These are phyloP conservation scores for Phytophthora sansomeana DNA, from an alignment of 352 stramenopile species.

Conservation along the genomic window DNA sequence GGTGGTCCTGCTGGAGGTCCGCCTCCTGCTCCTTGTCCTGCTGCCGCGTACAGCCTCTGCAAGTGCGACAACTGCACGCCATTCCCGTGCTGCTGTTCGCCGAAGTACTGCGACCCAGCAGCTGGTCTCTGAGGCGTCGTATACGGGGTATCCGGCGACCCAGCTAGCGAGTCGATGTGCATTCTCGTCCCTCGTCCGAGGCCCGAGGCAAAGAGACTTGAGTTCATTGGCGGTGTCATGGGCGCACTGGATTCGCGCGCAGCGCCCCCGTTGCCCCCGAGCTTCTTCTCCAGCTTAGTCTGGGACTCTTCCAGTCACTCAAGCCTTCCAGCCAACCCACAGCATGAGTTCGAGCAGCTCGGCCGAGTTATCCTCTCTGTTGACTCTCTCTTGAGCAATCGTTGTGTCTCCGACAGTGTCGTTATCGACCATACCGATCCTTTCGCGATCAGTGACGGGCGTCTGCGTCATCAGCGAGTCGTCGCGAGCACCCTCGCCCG, in stretches of 20 bases:
- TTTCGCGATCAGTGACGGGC: not conserved
- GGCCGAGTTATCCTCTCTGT: not conserved
- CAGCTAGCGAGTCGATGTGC: not conserved
- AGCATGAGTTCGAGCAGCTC: not conserved
- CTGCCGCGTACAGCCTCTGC: too few species aligned
- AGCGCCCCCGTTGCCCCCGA: not conserved
- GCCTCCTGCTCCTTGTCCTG: too few species aligned
- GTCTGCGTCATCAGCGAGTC: too few species aligned
- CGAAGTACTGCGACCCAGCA: too few species aligned
- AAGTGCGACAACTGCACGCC: too few species aligned
- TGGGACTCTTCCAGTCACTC: not conserved
- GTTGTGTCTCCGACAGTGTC: not conserved
- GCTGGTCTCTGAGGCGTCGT: not conserved
- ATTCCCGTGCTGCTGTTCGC: not conserved
- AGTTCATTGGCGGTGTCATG: not conserved
- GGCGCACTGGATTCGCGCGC: not conserved
- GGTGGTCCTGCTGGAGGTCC: too few species aligned
- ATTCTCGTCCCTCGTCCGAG: not conserved
- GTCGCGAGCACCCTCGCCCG: too few species aligned
- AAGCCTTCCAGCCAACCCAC: not conserved
- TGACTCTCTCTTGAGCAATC: not conserved
- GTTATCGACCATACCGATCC: not conserved
- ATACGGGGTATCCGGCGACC: not conserved
- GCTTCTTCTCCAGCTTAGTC: not conserved
- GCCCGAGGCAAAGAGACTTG: not conserved